Percentiles rank a stretch among this genome's conserved stretches.
Evolutionary conservation across 2,329 filamentous ascomycete species (phyloP).

Genomic region (Talaromyces verruculosus): DNA sequence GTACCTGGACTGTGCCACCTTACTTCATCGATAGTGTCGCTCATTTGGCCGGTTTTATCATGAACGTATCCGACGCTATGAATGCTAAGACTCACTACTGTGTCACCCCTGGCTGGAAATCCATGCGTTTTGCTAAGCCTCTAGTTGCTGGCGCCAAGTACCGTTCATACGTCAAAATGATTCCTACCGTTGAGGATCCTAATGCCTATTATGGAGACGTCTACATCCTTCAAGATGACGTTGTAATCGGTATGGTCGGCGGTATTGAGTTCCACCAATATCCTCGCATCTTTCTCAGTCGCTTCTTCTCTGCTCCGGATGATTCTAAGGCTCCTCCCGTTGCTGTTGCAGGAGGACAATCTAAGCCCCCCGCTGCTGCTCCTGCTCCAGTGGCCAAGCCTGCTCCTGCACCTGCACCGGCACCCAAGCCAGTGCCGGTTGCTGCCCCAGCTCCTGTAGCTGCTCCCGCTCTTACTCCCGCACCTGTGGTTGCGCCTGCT

Average conservation of each 20-base stretch:
- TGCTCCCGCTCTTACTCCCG: neutral
- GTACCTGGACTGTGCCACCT: slow-evolving; percentile 28
- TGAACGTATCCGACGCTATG: slow-evolving; percentile 37
- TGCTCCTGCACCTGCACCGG: neutral
- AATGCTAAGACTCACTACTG: slow-evolving; percentile 33
- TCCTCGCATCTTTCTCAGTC: slow-evolving; percentile 23
- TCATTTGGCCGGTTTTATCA: slow-evolving; percentile 41
- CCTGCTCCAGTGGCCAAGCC: neutral
- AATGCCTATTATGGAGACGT: slow-evolving; percentile 32
- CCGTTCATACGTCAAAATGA: slow-evolving; percentile 38
- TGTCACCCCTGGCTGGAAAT: slow-evolving; percentile 39
- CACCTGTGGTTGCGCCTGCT: neutral
- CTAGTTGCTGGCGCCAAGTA: slow-evolving; percentile 29
- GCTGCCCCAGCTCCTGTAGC: neutral
- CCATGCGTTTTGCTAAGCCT: slow-evolving; percentile 28
- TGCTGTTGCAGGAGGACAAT: neutral
- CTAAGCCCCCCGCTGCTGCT: neutral
- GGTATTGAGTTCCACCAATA: slow-evolving; percentile 23
- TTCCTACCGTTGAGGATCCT: slow-evolving; percentile 27
- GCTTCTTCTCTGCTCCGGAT: slow-evolving; percentile 44
- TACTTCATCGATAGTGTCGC: slow-evolving; percentile 38
- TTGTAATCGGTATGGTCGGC: slow-evolving; percentile 15
- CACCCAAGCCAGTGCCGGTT: neutral
- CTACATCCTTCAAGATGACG: slow-evolving; percentile 31
- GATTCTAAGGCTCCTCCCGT: neutral